Evolutionary conservation across 1,284 basidiomycete genomes (phyloP), one percentile per base, ranked within the genome.

Genomic region (Anthracocystis setariae): DNA sequence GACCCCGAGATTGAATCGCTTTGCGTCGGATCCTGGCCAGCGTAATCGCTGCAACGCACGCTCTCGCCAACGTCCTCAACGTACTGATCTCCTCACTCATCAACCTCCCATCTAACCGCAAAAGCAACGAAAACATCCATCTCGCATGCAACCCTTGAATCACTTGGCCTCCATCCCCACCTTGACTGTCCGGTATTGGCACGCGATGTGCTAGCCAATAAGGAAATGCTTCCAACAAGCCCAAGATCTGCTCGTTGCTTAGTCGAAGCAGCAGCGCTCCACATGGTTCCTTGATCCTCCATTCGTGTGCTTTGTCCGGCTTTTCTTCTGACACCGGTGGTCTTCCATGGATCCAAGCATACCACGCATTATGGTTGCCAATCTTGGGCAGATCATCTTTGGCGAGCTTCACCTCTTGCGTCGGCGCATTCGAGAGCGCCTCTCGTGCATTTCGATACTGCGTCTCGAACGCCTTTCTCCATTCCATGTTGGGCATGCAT

Each of bases 71-170:
- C 51, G 87, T 89, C 17, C 94, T 89, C 50, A 96, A 83, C 2
- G 88, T 85, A 70, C 88, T 90, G 83, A 91, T 90, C 74, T 95
- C 90, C 62, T 92, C 91, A 15, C 90, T 88, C 35, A 88, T 87
- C 29, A 94, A 84, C 32, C 88, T 86, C 13, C 88, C 87, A 55
- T 93, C 92, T 20, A 94, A 85, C 43, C 88, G 86, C 17, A 90
- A 85, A 15, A 97, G 86, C 42, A 94, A 86, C 3, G 88, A 86
- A 82, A 95, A 93, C 44, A 93, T 88, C 93, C 94, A 96, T 32
- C 88, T 88, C 2, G 88, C 88, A 77, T 94, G 91, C 21, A 86
- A 84, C 50, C 88, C 86, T 4, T 88, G 88, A 25, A 90, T 86
- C 18, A 85, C 83, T 48, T 85, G 7, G 20, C 40, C 84, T 20